phyloP scores from a whole-genome alignment of 129 eudicot genomes.

The Ambrosia artemisiifolia region DNA sequence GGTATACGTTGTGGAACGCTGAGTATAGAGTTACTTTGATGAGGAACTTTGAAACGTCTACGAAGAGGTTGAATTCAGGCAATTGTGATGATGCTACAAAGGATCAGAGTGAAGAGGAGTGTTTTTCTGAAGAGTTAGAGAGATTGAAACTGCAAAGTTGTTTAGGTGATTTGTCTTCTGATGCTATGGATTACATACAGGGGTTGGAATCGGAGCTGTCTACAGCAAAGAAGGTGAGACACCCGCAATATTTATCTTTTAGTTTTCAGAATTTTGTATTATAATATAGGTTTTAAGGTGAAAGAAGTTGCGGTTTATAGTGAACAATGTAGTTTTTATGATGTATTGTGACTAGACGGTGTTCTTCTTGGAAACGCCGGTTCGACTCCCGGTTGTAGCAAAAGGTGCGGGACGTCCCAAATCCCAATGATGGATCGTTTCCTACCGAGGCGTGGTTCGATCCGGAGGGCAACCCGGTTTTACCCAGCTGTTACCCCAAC shows the following conservation, averaged over 20 bases:
- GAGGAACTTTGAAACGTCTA: conserved; percentile 60
- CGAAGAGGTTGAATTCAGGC: background rate
- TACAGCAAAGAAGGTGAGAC: conserved; percentile 48
- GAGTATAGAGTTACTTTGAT: conserved; percentile 61
- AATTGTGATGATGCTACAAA: conserved; percentile 31
- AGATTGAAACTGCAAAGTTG: conserved; percentile 22
- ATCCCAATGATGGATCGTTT: no score
- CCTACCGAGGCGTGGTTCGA: no score
- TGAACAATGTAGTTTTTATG: background rate
- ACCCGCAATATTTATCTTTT: background rate
- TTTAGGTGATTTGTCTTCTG: conserved; percentile 53
- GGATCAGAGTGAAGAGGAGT: conserved; percentile 24
- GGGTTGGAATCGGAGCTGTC: conserved; percentile 57
- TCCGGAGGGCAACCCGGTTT: no score
- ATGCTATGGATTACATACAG: conserved; percentile 54
- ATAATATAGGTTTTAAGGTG: background rate
- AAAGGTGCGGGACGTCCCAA: no score
- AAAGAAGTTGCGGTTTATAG: background rate
- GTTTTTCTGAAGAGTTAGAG: conserved; percentile 24
- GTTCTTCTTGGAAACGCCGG: no score
- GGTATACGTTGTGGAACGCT: conserved; percentile 79
- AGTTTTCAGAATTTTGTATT: background rate
- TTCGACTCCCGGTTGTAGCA: no score
- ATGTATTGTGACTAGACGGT: background rate
- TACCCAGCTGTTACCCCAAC: no score